A percentile compares a stretch with the other conserved stretches of the same genome.
Conservation (phyloP, 2,329 filamentous ascomycete genomes). For the Cercospora citrullina region DNA sequence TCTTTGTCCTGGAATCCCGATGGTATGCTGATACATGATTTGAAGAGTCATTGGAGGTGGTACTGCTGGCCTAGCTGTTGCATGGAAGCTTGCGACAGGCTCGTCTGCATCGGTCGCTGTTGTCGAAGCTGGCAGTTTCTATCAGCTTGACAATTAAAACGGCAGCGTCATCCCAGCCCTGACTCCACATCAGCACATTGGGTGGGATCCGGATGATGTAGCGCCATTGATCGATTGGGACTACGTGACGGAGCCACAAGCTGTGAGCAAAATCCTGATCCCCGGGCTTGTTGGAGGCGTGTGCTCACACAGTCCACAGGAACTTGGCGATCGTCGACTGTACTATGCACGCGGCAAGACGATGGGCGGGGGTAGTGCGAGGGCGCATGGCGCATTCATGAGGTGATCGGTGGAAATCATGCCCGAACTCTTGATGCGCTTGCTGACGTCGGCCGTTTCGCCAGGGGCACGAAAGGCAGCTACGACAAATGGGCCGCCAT, state of each 20-base stretch:
- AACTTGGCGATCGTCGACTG: neutral
- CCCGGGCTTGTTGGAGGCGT: neutral
- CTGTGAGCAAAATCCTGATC: neutral
- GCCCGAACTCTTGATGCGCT: neutral
- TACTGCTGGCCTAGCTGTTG: neutral
- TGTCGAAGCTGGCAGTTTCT: neutral
- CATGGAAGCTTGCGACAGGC: neutral
- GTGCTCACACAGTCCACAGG: neutral
- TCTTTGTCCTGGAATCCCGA: neutral
- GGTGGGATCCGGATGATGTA: neutral
- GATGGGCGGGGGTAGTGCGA: neutral
- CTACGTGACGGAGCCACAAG: neutral
- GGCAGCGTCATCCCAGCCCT: neutral
- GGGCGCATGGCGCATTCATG: neutral
- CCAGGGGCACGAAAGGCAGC: neutral
- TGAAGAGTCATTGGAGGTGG: neutral
- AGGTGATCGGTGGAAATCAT: neutral
- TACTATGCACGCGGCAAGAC: neutral
- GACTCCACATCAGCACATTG: neutral
- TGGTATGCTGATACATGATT: neutral
- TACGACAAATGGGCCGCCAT: neutral
- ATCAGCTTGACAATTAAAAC: neutral
- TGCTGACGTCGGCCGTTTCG: neutral
- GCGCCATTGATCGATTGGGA: neutral
- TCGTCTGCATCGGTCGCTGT: neutral